A percentile compares a stretch with the other conserved stretches of the same genome.
phyloP scores from a whole-genome alignment of 1,139 yeast genomes.

The Yamadazyma aaseri region DNA sequence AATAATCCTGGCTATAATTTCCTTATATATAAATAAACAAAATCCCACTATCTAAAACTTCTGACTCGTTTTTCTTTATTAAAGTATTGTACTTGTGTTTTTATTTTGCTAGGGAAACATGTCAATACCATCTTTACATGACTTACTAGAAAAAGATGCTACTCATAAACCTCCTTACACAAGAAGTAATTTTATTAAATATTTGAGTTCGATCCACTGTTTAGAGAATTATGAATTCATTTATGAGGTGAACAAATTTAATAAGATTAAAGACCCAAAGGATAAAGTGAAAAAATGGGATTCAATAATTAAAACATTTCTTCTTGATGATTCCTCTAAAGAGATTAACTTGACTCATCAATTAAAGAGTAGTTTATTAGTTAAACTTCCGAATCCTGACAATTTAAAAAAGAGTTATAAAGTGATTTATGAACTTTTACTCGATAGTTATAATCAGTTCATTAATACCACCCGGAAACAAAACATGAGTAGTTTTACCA shows the following conservation, averaged over 20 bases:
- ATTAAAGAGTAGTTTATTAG: conserved; percentile 17
- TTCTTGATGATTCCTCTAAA: conserved; percentile 27
- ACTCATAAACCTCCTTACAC: conserved; percentile 20
- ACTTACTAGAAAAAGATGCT: conserved; percentile 17
- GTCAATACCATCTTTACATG: conserved; percentile 25
- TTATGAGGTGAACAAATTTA: conserved; percentile 26
- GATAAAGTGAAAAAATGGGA: conserved; percentile 24
- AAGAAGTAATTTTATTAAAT: conserved; percentile 24
- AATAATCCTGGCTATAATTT: conserved; percentile 1
- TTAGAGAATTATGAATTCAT: conserved; percentile 38
- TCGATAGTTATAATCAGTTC: conserved; percentile 36
- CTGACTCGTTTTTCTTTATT: no score
- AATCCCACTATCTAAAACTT: not conserved
- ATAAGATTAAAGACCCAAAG: conserved; percentile 15
- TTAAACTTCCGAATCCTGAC: conserved; percentile 17
- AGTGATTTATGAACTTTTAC: conserved; percentile 31
- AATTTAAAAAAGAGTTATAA: conserved; percentile 20
- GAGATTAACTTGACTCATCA: conserved; percentile 35
- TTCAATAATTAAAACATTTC: conserved; percentile 23
- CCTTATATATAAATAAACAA: conserved; percentile 1
- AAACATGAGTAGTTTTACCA: conserved; percentile 8
- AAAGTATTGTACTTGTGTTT: no score
- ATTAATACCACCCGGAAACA: conserved; percentile 20
- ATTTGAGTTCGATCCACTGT: conserved; percentile 31
- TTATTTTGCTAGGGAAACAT: conserved; percentile 5